Conservation (phyloP, 2,329 filamentous ascomycete genomes). For the Scleromitrula shiraiana region DNA sequence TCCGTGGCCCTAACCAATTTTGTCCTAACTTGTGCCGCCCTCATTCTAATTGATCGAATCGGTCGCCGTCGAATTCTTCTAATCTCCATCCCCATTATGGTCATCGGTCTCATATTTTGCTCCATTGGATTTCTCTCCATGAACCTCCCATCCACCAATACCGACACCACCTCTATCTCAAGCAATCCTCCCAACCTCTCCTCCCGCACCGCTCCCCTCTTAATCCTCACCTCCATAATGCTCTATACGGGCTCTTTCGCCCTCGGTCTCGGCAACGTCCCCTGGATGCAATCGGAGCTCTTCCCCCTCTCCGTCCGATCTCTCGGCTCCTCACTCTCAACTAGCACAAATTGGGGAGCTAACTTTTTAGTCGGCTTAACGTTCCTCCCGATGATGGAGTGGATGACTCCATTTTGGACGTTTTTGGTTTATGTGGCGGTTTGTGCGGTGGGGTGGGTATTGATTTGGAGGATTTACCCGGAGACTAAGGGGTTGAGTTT, state of each 20-base stretch:
- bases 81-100: conserved; percentile 79
- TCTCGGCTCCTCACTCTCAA: conserved; percentile 63
- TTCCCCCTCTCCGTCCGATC: conserved; percentile 72
- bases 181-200: conserved; percentile 20
- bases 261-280: conserved; percentile 80
- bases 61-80: conserved; percentile 75
- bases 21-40: conserved; percentile 65
- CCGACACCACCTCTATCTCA: conserved; percentile 3
- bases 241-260: conserved; percentile 82
- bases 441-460: conserved; percentile 59
- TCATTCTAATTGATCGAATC: conserved; percentile 69
- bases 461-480: conserved; percentile 70
- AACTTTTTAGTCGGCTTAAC: conserved; percentile 84
- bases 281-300: conserved; percentile 93
- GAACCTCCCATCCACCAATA: conserved; percentile 22
- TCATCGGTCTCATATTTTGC: conserved; percentile 60
- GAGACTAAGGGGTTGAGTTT: conserved; percentile 76
- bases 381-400: conserved; percentile 81
- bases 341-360: conserved; percentile 78
- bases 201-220: conserved; percentile 34
- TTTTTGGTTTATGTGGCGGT: conserved; percentile 73
- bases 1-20: conserved; percentile 80
- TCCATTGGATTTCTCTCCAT: conserved; percentile 63
- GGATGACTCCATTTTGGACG: conserved; percentile 63
- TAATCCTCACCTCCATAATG: conserved; percentile 69